A percentile compares a stretch with the other conserved stretches of the same genome.
phyloP scores from a whole-genome alignment of 176 grass and related monocot species.

The Oryza officinalis region DNA sequence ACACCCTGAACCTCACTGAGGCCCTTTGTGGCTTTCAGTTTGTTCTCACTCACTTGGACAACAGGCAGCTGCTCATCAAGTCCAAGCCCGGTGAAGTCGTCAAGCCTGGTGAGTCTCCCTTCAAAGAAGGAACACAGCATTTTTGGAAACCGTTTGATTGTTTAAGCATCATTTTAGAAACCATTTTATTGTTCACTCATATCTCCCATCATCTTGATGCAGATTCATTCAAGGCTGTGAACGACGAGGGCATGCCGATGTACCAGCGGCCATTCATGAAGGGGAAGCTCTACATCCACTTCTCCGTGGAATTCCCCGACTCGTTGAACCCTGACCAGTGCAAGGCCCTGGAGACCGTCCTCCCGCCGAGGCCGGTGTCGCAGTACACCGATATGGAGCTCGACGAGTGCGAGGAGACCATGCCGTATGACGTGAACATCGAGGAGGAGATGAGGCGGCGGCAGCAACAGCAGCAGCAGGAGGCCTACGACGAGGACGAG shows the following conservation, averaged over 20 bases:
- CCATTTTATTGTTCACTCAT: not conserved
- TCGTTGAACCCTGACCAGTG: slow-evolving; percentile 59
- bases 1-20: slow-evolving; percentile 57
- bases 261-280: slow-evolving; percentile 86
- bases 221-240: slow-evolving; percentile 87
- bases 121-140: not conserved
- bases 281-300: slow-evolving; percentile 92
- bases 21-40: slow-evolving; percentile 68
- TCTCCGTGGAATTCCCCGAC: slow-evolving; percentile 79
- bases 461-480: slow-evolving; percentile 73
- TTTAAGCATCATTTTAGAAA: not conserved
- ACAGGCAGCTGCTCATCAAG: slow-evolving; percentile 80
- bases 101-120: slow-evolving; percentile 55
- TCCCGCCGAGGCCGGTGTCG: slow-evolving; percentile 48
- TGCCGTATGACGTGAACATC: slow-evolving; percentile 65
- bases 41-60: slow-evolving; percentile 60
- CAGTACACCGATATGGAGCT: slow-evolving; percentile 84
- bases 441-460: slow-evolving; percentile 80
- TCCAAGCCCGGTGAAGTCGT: slow-evolving; percentile 76
- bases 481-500: slow-evolving; percentile 85
- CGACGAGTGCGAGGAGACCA: slow-evolving; percentile 89
- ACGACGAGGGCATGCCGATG: slow-evolving; percentile 90
- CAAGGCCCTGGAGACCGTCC: slow-evolving; percentile 62
- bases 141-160: not conserved
- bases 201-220: not conserved